These are phyloP conservation scores for Stellera chamaejasme DNA, from an alignment of 345 rosid species.

Conservation along the genomic window DNA sequence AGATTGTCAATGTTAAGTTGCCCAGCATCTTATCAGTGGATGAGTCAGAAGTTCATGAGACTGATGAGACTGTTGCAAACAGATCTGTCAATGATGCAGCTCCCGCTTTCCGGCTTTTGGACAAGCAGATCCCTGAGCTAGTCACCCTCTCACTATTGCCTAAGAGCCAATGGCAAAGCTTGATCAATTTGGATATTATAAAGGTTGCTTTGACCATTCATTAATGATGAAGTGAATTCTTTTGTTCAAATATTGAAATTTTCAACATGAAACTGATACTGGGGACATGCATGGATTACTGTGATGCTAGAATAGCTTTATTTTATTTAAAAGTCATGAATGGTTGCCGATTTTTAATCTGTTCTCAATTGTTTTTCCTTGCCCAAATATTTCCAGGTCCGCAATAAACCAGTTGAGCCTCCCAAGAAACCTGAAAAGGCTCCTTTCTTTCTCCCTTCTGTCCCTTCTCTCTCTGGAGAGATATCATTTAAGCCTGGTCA, in stretches of 20 bases:
- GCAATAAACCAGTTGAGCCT: slow-evolving; percentile 92
- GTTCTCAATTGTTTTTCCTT: no score
- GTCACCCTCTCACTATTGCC: slow-evolving; percentile 89
- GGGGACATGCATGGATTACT: no score
- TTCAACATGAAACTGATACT: no score
- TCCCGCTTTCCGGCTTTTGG: slow-evolving; percentile 25
- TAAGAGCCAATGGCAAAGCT: slow-evolving; percentile 94
- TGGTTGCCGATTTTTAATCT: not conserved
- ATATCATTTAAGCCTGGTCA: slow-evolving; percentile 62
- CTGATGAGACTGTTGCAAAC: slow-evolving; percentile 27
- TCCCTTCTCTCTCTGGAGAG: slow-evolving; percentile 86
- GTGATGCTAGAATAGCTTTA: not conserved
- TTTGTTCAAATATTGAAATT: no score
- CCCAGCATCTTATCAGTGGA: slow-evolving; percentile 66
- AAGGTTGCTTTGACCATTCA: slow-evolving; percentile 42
- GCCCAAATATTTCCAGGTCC: slow-evolving; percentile 29
- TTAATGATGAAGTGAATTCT: no score
- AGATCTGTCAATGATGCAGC: slow-evolving; percentile 18
- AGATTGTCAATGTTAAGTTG: slow-evolving; percentile 57
- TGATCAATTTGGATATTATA: slow-evolving; percentile 90
- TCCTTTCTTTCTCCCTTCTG: slow-evolving; percentile 87
- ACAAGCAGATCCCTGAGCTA: slow-evolving; percentile 73
- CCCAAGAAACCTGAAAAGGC: slow-evolving; percentile 86
- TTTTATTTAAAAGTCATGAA: not conserved
- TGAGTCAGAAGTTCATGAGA: slow-evolving; percentile 42